A percentile compares a stretch with the other conserved stretches of the same genome.
phyloP scores from a whole-genome alignment of 1,284 basidiomycete genomes.

The Puccinia brachypodii region DNA sequence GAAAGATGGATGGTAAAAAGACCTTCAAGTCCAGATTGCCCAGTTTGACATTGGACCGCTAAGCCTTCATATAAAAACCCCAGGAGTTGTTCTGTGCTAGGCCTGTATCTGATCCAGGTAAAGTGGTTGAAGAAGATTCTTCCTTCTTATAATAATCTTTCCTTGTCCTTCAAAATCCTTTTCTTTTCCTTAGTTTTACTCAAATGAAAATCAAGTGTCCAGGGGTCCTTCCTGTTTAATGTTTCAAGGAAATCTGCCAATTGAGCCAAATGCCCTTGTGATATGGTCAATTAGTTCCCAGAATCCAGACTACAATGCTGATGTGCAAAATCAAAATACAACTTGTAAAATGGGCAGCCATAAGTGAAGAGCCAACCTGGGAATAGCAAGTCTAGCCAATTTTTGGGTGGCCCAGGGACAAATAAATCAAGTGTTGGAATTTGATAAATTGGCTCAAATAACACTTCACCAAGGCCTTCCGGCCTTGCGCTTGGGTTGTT shows the following conservation, averaged over 20 bases:
- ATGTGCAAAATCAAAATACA: neutral
- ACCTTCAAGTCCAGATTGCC: neutral
- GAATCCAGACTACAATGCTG: no score
- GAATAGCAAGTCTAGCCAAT: neutral
- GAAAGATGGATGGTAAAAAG: neutral
- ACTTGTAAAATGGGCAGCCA: neutral
- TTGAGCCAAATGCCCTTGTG: neutral
- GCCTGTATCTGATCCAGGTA: neutral
- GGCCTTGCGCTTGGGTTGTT: neutral
- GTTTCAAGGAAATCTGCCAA: neutral
- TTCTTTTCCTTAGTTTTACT: no score
- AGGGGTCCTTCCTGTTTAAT: neutral
- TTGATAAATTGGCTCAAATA: constrained; percentile 1
- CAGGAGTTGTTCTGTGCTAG: neutral
- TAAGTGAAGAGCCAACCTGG: neutral
- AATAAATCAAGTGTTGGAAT: neutral
- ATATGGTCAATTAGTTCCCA: neutral
- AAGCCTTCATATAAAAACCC: neutral
- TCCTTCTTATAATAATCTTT: neutral
- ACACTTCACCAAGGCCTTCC: no score
- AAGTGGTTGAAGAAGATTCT: neutral
- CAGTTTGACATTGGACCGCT: neutral
- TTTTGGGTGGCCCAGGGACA: neutral
- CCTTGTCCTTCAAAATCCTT: neutral
- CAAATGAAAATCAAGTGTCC: no score